These are phyloP conservation scores for Immersiporthe knoxdaviesiana DNA, from an alignment of 2,329 filamentous ascomycete genomes.

Conservation along the genomic window DNA sequence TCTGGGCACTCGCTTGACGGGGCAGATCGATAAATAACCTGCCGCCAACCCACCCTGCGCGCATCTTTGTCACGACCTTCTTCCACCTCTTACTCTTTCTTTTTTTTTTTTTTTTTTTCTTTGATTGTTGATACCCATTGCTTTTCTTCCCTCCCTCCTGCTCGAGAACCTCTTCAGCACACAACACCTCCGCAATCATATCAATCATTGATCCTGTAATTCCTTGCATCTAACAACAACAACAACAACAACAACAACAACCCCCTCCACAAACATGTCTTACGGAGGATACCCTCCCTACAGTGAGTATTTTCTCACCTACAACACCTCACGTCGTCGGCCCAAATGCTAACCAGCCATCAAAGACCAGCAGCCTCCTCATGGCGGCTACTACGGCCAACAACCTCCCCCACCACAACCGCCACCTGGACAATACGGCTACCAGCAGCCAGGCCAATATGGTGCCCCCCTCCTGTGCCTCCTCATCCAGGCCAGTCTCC, in stretches of 20 bases:
- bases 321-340: background rate
- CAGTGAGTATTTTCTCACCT: slow-evolving; percentile 35
- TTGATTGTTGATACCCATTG: background rate
- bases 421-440: slow-evolving; percentile 9
- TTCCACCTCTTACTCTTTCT: background rate
- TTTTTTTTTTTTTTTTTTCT: background rate
- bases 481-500: slow-evolving; percentile 11
- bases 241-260: no score
- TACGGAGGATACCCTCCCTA: slow-evolving; percentile 42
- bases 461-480: background rate
- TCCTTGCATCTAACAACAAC: background rate
- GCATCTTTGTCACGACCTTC: background rate
- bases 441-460: slow-evolving; percentile 16
- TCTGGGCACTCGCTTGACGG: background rate
- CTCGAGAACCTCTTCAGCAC: background rate
- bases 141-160: background rate
- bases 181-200: background rate
- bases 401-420: slow-evolving; percentile 17
- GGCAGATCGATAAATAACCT: background rate
- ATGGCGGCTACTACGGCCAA: slow-evolving; percentile 31
- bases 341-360: slow-evolving; percentile 12
- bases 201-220: background rate
- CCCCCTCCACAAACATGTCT: slow-evolving; percentile 37
- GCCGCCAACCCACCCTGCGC: background rate
- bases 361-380: slow-evolving; percentile 33